Conservation (phyloP, 2,329 filamentous ascomycete genomes). For the Aspergillus quadrilineatus region DNA sequence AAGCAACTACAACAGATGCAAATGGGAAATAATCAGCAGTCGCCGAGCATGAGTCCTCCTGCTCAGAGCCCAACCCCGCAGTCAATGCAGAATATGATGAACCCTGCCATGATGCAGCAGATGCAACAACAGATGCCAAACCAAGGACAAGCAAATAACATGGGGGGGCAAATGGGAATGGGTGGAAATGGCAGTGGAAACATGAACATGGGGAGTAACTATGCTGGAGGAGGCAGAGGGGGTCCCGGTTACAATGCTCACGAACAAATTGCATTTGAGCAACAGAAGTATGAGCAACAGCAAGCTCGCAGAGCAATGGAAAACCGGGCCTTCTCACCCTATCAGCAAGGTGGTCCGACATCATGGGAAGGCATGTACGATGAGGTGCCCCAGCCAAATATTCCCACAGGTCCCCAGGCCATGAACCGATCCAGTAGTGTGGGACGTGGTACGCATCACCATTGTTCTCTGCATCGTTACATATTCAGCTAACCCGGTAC, state of each 20-base stretch:
- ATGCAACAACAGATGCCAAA: constrained; percentile 62
- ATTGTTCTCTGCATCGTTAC: not conserved
- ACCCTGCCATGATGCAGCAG: constrained; percentile 73
- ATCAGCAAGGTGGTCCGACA: constrained; percentile 65
- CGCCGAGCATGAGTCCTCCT: constrained; percentile 36
- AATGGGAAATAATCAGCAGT: constrained; percentile 47
- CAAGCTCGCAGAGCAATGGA: constrained; percentile 56
- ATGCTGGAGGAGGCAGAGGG: constrained; percentile 40
- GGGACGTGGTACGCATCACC: constrained; percentile 41
- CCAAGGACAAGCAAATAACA: constrained; percentile 38
- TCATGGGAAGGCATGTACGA: constrained; percentile 99
- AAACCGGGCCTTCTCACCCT: constrained; percentile 41
- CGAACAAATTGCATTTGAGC: constrained; percentile 73
- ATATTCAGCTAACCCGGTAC: constrained; percentile 33
- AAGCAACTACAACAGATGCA: constrained; percentile 54
- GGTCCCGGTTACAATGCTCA: constrained; percentile 64
- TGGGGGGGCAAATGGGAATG: constrained; percentile 35
- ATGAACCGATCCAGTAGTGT: constrained; percentile 44
- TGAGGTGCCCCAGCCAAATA: constrained; percentile 80
- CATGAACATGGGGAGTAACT: constrained; percentile 48
- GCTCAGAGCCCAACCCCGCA: constrained; percentile 53
- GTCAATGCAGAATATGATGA: constrained; percentile 58
- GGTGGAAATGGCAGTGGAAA: constrained; percentile 24
- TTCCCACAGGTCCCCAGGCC: constrained; percentile 54
- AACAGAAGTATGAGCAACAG: constrained; percentile 75